A percentile compares a stretch with the other conserved stretches of the same genome.
phyloP scores from a whole-genome alignment of 163 green algal genomes.

The Volvox carteri region DNA sequence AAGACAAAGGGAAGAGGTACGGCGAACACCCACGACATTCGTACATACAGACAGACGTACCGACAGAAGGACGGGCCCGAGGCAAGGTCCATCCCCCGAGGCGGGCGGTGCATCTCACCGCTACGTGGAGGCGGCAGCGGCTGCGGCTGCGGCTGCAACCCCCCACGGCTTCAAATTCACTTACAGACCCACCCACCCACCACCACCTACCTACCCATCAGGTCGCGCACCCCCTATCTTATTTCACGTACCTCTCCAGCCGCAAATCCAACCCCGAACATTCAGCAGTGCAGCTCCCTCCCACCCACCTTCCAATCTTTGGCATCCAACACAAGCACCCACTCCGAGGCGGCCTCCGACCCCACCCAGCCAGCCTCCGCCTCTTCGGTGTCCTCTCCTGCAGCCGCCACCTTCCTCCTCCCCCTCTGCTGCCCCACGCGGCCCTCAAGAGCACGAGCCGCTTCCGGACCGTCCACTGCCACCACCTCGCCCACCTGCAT shows the following conservation, averaged over 20 bases:
- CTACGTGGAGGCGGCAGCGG: too few species aligned
- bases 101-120: too few species aligned
- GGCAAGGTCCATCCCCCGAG: too few species aligned
- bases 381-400: not conserved
- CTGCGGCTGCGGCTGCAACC: too few species aligned
- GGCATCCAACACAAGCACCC: conserved; percentile 71
- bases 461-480: conserved; percentile 30
- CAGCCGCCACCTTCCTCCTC: not conserved
- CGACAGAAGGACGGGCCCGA: too few species aligned
- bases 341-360: not conserved
- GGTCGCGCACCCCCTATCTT: not conserved
- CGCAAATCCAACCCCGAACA: not conserved
- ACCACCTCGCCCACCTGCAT: conserved; percentile 40
- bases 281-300: not conserved
- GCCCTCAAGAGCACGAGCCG: conserved; percentile 27
- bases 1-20: too few species aligned
- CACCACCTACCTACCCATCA: not conserved
- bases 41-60: too few species aligned
- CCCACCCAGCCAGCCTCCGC: not conserved
- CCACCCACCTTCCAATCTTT: conserved; percentile 72
- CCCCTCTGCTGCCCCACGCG: not conserved
- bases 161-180: too few species aligned
- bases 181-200: too few species aligned
- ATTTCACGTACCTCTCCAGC: not conserved
- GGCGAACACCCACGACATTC: too few species aligned